These are phyloP conservation scores for Volvox reticuliferus DNA, from an alignment of 139 green algal genomes.

Conservation along the genomic window DNA sequence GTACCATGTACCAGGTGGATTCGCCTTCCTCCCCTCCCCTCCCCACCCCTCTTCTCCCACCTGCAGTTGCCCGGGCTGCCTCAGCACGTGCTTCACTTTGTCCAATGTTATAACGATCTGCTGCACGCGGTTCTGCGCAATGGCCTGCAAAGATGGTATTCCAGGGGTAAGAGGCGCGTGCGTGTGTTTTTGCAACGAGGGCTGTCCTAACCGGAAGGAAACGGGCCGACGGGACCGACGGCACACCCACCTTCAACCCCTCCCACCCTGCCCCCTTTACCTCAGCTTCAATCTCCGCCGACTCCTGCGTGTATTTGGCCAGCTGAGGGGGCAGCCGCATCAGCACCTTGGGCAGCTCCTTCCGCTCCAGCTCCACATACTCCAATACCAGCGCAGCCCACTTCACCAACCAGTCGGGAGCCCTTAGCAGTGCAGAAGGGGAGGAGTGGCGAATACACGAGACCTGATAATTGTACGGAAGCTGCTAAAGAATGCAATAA, in stretches of 20 bases:
- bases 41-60: neutral
- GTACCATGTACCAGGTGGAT: too few species aligned
- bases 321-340: slow-evolving; percentile 58
- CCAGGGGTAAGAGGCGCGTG: neutral
- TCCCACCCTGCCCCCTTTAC: neutral
- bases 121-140: slow-evolving; percentile 81
- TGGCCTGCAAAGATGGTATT: slow-evolving; percentile 31
- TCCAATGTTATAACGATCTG: slow-evolving; percentile 93
- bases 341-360: slow-evolving; percentile 73
- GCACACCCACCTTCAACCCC: neutral
- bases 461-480: too few species aligned
- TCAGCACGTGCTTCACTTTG: slow-evolving; percentile 87
- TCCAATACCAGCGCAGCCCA: slow-evolving; percentile 83
- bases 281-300: slow-evolving; percentile 38
- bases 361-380: slow-evolving; percentile 82
- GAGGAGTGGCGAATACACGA: too few species aligned
- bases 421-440: neutral
- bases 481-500: neutral
- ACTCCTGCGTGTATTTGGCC: slow-evolving; percentile 41
- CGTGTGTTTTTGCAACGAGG: too few species aligned
- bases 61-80: slow-evolving; percentile 56
- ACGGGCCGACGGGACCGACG: neutral
- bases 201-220: neutral
- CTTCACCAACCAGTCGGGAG: slow-evolving; percentile 86
- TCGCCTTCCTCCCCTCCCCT: too few species aligned